Conservation (phyloP, 306 rosid species). For the Sophora flavescens region DNA sequence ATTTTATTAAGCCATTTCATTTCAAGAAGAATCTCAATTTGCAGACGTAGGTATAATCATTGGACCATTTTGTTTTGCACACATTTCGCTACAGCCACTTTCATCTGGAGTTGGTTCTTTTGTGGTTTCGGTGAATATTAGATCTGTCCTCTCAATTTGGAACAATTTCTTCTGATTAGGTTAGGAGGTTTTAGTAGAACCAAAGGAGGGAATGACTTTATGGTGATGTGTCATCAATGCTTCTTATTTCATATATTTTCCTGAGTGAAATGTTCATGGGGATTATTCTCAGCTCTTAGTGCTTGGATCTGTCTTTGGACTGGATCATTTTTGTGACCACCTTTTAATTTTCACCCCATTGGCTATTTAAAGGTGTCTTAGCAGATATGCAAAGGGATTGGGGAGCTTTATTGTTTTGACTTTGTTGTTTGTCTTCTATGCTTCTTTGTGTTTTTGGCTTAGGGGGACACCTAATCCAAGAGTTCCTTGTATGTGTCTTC, state of each 20-base stretch:
- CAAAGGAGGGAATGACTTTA: too few relatives aligned
- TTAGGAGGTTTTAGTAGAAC: too few relatives aligned
- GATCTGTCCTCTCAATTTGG: neutral
- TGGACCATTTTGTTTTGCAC: constrained; percentile 4
- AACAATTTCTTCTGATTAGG: neutral
- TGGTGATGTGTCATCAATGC: neutral
- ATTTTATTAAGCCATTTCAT: neutral
- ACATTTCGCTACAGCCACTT: constrained; percentile 13
- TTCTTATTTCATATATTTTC: neutral
- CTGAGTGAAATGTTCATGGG: neutral
- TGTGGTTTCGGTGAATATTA: constrained; percentile 11
- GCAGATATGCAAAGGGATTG: neutral
- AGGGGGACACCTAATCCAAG: neutral
- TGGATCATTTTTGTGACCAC: neutral
- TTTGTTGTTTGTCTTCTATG: neutral
- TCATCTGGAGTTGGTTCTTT: constrained; percentile 14
- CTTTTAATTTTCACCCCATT: neutral
- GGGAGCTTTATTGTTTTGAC: neutral
- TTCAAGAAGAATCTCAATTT: constrained; percentile 20
- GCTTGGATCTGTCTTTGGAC: neutral
- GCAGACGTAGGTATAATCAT: constrained; percentile 2
- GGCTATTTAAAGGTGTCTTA: neutral
- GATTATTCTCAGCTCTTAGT: neutral
- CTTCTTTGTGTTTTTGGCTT: neutral
- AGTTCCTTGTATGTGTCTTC: neutral